phyloP scores from a whole-genome alignment of 495 filamentous ascomycete genomes.

The Penicillium alfredii region DNA sequence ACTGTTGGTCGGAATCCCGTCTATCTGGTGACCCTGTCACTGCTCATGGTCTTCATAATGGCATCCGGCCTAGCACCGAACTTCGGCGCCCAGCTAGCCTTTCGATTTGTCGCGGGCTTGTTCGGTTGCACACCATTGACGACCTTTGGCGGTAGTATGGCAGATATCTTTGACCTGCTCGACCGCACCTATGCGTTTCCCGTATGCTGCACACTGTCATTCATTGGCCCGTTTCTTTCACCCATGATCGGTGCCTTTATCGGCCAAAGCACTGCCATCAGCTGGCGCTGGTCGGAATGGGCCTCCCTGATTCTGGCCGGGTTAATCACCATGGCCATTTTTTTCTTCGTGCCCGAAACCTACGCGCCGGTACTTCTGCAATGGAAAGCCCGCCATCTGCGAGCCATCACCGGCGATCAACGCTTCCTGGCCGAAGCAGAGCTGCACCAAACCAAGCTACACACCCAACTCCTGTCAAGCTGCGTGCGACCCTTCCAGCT shows the following conservation, averaged over 20 bases:
- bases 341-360: constrained; percentile 3
- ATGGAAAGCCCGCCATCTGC: constrained; percentile 2
- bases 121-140: constrained; percentile 44
- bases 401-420: constrained; percentile 27
- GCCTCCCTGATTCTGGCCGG: no score
- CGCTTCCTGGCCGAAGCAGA: constrained; percentile 36
- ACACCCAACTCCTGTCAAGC: no score
- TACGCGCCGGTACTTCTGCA: constrained; percentile 1
- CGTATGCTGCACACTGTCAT: constrained; percentile 29
- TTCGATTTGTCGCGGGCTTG: constrained; percentile 42
- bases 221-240: constrained; percentile 35
- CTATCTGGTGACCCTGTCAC: constrained; percentile 42
- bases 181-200: constrained; percentile 40
- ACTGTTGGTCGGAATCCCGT: constrained; percentile 52
- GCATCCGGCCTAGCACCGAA: constrained; percentile 41
- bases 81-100: constrained; percentile 33
- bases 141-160: constrained; percentile 39
- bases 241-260: constrained; percentile 42
- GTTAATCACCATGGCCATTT: no score
- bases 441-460: no score
- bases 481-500: constrained; percentile 34
- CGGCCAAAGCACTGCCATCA: constrained; percentile 29
- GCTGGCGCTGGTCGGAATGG: no score
- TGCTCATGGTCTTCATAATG: constrained; percentile 46
- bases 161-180: constrained; percentile 38